Percentiles rank a stretch among this genome's conserved stretches.
These are phyloP conservation scores for Candida palmyrensis DNA, from an alignment of 805 yeast genomes.

Conservation along the genomic window DNA sequence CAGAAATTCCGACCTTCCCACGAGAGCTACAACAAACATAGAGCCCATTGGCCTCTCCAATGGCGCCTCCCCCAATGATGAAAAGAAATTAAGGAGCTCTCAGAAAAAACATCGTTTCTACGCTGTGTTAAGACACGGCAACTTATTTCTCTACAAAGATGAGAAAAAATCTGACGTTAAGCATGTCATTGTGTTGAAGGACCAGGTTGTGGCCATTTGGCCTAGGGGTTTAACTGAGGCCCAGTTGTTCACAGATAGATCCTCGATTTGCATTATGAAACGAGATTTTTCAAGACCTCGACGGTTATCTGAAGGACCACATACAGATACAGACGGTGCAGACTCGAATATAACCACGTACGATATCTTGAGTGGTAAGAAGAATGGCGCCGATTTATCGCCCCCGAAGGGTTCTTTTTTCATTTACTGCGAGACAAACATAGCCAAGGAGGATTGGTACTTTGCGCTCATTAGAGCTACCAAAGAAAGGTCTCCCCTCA, in stretches of 20 bases:
- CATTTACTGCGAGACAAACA: slow-evolving; percentile 71
- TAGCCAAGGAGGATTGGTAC: slow-evolving; percentile 91
- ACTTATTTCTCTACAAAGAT: slow-evolving; percentile 77
- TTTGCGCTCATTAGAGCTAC: slow-evolving; percentile 79
- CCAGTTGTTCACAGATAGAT: slow-evolving; percentile 71
- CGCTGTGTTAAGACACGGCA: slow-evolving; percentile 81
- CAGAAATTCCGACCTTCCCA: background rate
- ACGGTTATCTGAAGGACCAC: slow-evolving; percentile 14
- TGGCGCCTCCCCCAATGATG: slow-evolving; percentile 1
- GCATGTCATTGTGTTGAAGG: slow-evolving; percentile 73
- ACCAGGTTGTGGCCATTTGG: slow-evolving; percentile 75
- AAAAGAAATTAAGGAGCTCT: slow-evolving; percentile 11
- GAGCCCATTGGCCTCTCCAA: slow-evolving; percentile 2
- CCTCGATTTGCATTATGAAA: slow-evolving; percentile 71
- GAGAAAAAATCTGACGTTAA: slow-evolving; percentile 59
- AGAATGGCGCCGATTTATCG: slow-evolving; percentile 7
- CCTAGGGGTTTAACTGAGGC: slow-evolving; percentile 74
- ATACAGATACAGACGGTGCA: slow-evolving; percentile 1
- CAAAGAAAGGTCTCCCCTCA: slow-evolving; percentile 27
- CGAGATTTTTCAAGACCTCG: slow-evolving; percentile 28
- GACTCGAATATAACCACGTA: slow-evolving; percentile 14
- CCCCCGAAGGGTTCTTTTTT: slow-evolving; percentile 45
- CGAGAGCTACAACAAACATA: background rate
- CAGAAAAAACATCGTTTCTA: slow-evolving; percentile 55
- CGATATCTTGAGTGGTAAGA: slow-evolving; percentile 19